These are phyloP conservation scores for Cyclotella kingstonii DNA, from an alignment of 108 stramenopile genomes.

Conservation along the genomic window DNA sequence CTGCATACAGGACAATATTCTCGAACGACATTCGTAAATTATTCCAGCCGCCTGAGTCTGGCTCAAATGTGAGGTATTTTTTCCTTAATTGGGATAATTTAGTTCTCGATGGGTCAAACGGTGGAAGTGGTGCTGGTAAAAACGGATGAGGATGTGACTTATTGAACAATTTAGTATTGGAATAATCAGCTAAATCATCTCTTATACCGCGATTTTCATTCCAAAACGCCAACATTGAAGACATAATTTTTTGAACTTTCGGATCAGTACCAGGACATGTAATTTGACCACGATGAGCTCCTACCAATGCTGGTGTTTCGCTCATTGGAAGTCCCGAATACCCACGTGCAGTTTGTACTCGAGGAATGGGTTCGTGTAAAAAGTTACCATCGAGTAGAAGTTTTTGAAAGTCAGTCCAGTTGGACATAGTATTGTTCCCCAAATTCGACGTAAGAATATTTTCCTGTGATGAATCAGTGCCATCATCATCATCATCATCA, in stretches of 20 bases:
- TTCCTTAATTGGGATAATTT: slow-evolving; percentile 11
- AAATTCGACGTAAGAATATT: not conserved
- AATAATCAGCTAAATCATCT: slow-evolving; percentile 45
- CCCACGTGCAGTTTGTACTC: slow-evolving; percentile 51
- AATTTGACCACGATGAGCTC: slow-evolving; percentile 51
- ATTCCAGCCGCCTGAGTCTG: slow-evolving; percentile 79
- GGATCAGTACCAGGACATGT: slow-evolving; percentile 27
- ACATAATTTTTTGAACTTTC: slow-evolving; percentile 14
- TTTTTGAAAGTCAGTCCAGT: slow-evolving; percentile 23
- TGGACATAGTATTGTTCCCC: not conserved
- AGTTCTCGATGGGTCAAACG: not conserved
- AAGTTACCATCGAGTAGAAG: slow-evolving; percentile 19
- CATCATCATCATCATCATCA: not conserved
- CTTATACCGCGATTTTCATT: slow-evolving; percentile 64
- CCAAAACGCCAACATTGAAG: slow-evolving; percentile 66
- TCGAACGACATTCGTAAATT: slow-evolving; percentile 82
- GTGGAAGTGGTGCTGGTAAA: slow-evolving; percentile 18
- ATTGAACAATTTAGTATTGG: slow-evolving; percentile 25
- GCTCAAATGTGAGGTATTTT: slow-evolving; percentile 67
- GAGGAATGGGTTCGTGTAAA: slow-evolving; percentile 28
- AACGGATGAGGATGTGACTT: slow-evolving; percentile 23
- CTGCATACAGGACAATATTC: slow-evolving; percentile 72
- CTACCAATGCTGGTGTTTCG: slow-evolving; percentile 59
- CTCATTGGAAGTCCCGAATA: slow-evolving; percentile 57
- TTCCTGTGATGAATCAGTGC: not conserved